Percentiles rank a stretch among this genome's conserved stretches.
Evolutionary conservation across 768 basidiomycete genomes (phyloP).

Genomic region (Mycena rebaudengoi): DNA sequence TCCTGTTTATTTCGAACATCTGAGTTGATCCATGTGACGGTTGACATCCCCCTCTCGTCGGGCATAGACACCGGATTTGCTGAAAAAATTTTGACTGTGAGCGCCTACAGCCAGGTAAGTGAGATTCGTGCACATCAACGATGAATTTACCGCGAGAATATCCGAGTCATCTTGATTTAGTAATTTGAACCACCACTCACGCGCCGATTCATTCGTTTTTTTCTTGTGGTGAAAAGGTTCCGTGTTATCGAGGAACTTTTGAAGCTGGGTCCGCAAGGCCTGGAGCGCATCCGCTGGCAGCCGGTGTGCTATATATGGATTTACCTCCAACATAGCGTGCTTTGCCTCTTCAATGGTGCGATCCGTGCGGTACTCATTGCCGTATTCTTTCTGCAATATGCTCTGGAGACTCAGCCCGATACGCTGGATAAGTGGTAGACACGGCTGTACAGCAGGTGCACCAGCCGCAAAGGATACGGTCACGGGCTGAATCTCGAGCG

Average conservation of each 20-base stretch:
- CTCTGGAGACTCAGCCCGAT: neutral
- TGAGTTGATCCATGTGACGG: neutral
- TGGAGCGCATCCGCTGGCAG: neutral
- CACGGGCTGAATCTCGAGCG: neutral
- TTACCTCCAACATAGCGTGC: neutral
- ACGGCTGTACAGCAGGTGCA: neutral
- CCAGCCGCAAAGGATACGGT: neutral
- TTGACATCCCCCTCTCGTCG: conserved; percentile 5
- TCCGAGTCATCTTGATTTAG: neutral
- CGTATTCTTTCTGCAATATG: conserved; percentile 1
- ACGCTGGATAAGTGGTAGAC: neutral
- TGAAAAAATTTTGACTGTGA: conserved; percentile 4
- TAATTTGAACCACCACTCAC: neutral
- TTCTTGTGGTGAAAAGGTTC: neutral
- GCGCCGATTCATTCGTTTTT: neutral
- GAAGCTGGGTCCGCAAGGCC: neutral
- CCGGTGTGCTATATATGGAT: neutral
- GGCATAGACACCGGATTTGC: conserved; percentile 4
- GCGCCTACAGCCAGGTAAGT: neutral
- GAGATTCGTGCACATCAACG: neutral
- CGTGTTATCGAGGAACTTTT: neutral
- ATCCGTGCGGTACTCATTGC: neutral
- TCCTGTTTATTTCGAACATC: neutral
- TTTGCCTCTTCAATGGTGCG: neutral
- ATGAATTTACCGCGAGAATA: neutral